These are phyloP conservation scores for Mycena epipterygia DNA, from an alignment of 768 basidiomycete genomes.

Conservation along the genomic window DNA sequence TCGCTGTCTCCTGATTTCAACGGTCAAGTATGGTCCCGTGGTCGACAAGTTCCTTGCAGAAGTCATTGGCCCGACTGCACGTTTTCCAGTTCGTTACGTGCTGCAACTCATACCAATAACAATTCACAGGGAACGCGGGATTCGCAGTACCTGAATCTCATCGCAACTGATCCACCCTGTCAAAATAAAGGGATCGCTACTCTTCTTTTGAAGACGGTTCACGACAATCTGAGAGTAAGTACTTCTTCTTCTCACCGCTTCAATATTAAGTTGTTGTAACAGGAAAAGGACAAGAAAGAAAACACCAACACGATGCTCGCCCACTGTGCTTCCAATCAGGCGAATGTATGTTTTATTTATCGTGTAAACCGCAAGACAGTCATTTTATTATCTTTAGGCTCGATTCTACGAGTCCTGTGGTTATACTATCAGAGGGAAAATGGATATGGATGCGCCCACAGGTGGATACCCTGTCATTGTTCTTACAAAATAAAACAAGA, in stretches of 20 bases:
- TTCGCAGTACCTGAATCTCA: constrained; percentile 47
- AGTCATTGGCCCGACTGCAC: constrained; percentile 19
- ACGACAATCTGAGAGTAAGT: constrained; percentile 43
- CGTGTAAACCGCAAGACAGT: not conserved
- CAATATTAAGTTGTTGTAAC: too few species aligned
- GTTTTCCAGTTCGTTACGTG: not conserved
- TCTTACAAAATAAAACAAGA: constrained; percentile 20
- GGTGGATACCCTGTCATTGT: constrained; percentile 44
- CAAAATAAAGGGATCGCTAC: constrained; percentile 43
- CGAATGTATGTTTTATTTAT: constrained; percentile 15
- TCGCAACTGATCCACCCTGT: constrained; percentile 43
- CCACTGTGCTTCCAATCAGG: constrained; percentile 30
- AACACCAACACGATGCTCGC: constrained; percentile 16
- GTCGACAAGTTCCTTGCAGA: constrained; percentile 21
- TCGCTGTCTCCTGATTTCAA: not conserved
- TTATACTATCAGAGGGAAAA: constrained; percentile 19
- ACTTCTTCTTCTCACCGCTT: too few species aligned
- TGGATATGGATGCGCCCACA: constrained; percentile 35
- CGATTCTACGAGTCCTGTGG: constrained; percentile 31
- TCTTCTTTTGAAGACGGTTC: constrained; percentile 42
- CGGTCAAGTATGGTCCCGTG: constrained; percentile 15
- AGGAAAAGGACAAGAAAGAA: too few species aligned
- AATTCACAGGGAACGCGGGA: constrained; percentile 41
- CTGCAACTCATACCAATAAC: not conserved
- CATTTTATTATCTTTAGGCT: constrained; percentile 20